Percentiles rank a stretch among this genome's conserved stretches.
Evolutionary conservation across 345 rosid species (phyloP).

Genomic region (Gossypium mustelinum): DNA sequence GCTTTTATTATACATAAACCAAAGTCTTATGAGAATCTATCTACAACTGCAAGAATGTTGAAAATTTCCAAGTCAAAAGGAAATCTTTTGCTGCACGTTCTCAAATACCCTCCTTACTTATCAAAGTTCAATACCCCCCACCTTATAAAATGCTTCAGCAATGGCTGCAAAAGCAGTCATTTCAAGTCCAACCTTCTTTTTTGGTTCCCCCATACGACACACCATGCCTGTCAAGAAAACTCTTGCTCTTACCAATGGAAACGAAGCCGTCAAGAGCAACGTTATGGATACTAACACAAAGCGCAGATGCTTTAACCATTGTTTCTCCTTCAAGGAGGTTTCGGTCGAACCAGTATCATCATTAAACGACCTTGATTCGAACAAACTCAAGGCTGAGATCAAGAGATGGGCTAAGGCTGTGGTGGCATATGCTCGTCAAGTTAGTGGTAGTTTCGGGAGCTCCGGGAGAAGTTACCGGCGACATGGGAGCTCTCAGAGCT

Average conservation of each 20-base stretch:
- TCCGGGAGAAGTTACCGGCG: slow-evolving; percentile 9
- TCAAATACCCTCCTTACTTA: slow-evolving; percentile 18
- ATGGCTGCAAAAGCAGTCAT: neutral
- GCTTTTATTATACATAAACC: neutral
- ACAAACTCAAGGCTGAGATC: slow-evolving; percentile 65
- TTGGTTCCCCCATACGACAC: neutral
- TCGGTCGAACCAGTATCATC: slow-evolving; percentile 39
- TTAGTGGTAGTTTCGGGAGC: slow-evolving; percentile 45
- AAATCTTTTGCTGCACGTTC: slow-evolving; percentile 7
- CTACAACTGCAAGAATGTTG: neutral
- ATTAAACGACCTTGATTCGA: slow-evolving; percentile 50
- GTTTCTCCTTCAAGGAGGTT: slow-evolving; percentile 51
- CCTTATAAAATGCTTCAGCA: neutral
- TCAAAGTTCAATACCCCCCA: slow-evolving; percentile 4
- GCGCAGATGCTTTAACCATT: slow-evolving; percentile 22
- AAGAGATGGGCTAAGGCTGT: slow-evolving; percentile 83
- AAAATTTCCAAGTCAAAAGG: slow-evolving; percentile 33
- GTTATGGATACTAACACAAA: neutral
- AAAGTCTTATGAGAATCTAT: neutral
- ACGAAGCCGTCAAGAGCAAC: slow-evolving; percentile 6
- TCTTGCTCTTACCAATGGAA: neutral
- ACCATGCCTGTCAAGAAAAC: slow-evolving; percentile 49
- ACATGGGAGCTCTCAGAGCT: neutral
- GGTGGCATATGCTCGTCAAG: slow-evolving; percentile 72
- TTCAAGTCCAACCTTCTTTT: no score